These are phyloP conservation scores for Rauvolfia tetraphylla DNA, from an alignment of 257 asterid genomes.

Conservation along the genomic window DNA sequence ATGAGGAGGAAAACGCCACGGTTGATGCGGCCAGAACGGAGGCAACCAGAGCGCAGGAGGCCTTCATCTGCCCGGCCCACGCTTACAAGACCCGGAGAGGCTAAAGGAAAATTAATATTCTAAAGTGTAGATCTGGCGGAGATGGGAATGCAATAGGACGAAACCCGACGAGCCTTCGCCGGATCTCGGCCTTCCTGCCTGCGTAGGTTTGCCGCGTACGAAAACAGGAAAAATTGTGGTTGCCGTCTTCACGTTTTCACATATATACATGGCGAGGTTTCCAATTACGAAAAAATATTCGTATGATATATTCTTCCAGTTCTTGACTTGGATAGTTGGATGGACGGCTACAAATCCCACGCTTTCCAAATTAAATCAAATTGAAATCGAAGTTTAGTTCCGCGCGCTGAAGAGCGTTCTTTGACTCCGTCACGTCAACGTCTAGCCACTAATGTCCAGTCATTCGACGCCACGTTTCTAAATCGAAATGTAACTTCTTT, in stretches of 20 bases:
- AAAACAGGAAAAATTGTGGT: background rate
- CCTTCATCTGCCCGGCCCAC: conserved; percentile 15
- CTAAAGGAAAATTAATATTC: background rate
- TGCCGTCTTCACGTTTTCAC: background rate
- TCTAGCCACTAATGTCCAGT: background rate
- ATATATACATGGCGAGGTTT: background rate
- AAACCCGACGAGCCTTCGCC: conserved; percentile 53
- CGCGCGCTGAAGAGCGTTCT: background rate
- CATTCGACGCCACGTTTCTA: background rate
- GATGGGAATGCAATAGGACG: conserved; percentile 10
- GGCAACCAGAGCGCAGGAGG: conserved; percentile 19
- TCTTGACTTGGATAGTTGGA: background rate
- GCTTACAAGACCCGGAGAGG: too few relatives aligned
- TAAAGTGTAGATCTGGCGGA: background rate
- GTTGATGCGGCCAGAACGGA: conserved; percentile 21
- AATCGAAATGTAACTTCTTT: too few relatives aligned
- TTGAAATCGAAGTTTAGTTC: background rate
- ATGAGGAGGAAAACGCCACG: conserved; percentile 9
- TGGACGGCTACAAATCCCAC: background rate
- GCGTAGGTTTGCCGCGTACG: background rate
- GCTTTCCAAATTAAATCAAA: background rate
- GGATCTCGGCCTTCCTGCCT: conserved; percentile 34
- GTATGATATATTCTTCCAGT: too few relatives aligned
- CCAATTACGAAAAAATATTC: too few relatives aligned
- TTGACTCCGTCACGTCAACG: background rate